Conservation (phyloP, 441 rosid genomes). For the Pelargonium australe region DNA sequence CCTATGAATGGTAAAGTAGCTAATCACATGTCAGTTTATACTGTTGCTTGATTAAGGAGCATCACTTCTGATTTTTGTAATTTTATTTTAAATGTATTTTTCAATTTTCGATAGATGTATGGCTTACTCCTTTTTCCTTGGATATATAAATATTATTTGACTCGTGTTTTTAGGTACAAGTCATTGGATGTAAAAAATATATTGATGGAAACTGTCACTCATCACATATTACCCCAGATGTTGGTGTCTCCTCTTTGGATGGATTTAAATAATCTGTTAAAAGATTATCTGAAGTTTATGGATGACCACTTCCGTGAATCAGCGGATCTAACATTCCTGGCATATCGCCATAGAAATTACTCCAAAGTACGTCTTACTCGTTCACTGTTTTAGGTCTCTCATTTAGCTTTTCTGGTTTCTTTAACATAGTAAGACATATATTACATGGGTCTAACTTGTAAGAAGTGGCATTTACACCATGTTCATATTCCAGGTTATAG, state of each 20-base stretch:
- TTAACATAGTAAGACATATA: neutral
- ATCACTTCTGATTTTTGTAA: neutral
- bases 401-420: neutral
- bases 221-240: constrained; percentile 84
- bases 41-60: constrained; percentile 8
- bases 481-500: constrained; percentile 62
- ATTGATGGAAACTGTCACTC: constrained; percentile 85
- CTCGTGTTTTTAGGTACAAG: constrained; percentile 57
- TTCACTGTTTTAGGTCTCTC: neutral
- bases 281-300: constrained; percentile 94
- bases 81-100: neutral
- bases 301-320: constrained; percentile 98
- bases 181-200: constrained; percentile 95
- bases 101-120: neutral
- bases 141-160: constrained; percentile 19
- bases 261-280: constrained; percentile 60
- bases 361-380: constrained; percentile 57
- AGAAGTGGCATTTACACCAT: constrained; percentile 13
- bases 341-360: constrained; percentile 96
- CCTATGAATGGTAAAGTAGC: constrained; percentile 65
- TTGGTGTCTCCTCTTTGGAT: constrained; percentile 78
- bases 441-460: neutral
- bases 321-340: constrained; percentile 95
- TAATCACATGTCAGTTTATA: neutral
- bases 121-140: constrained; percentile 10